Percentiles rank a stretch among this genome's conserved stretches.
phyloP scores from a whole-genome alignment of 2,329 filamentous ascomycete species.

The Podosphaera xanthii region DNA sequence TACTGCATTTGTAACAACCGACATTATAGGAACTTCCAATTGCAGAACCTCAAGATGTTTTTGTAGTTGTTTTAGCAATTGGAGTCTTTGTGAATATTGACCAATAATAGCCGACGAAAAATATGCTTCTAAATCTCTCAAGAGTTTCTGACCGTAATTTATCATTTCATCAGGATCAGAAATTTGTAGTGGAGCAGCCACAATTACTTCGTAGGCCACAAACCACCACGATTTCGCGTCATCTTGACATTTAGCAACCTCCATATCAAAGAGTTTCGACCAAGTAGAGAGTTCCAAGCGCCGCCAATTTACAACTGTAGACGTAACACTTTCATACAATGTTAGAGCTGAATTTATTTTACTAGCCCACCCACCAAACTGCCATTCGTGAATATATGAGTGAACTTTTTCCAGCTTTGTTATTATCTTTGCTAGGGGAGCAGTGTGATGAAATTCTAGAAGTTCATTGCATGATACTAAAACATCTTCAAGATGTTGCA shows the following conservation, averaged over 20 bases:
- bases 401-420: constrained; percentile 77
- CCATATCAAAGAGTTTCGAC: constrained; percentile 70
- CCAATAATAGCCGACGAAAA: constrained; percentile 59
- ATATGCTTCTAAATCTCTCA: constrained; percentile 60
- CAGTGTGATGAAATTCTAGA: constrained; percentile 50
- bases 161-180: constrained; percentile 35
- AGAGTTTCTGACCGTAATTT: constrained; percentile 41
- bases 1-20: constrained; percentile 38
- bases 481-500: constrained; percentile 59
- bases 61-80: constrained; percentile 40
- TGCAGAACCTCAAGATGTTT: constrained; percentile 41
- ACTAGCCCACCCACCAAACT: constrained; percentile 66
- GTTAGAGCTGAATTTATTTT: constrained; percentile 45
- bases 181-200: constrained; percentile 51
- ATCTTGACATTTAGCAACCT: constrained; percentile 50
- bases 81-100: constrained; percentile 52
- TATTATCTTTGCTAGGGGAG: constrained; percentile 70
- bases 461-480: constrained; percentile 51
- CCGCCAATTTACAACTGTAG: constrained; percentile 69
- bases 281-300: constrained; percentile 80
- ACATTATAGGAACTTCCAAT: constrained; percentile 33
- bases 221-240: constrained; percentile 91
- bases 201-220: constrained; percentile 72
- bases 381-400: constrained; percentile 75
- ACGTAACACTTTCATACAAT: constrained; percentile 57